Percentiles rank a stretch among this genome's conserved stretches.
Conservation (phyloP, 1,284 basidiomycete species). For the Trichosporon sp. region DNA sequence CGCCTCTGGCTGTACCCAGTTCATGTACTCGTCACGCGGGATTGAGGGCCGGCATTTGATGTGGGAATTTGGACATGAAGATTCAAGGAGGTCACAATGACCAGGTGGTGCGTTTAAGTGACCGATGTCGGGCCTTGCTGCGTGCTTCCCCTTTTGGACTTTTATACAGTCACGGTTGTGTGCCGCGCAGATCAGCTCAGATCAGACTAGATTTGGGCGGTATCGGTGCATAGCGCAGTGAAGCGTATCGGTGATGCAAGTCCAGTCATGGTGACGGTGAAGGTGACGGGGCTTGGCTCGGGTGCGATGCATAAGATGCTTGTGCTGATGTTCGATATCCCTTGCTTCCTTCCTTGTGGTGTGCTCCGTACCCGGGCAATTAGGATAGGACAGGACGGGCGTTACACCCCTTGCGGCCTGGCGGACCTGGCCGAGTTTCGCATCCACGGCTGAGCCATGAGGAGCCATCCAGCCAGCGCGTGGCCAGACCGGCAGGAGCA, state of each 20-base stretch:
- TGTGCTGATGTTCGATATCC: not conserved
- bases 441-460: not conserved
- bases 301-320: not conserved
- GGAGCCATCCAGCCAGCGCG: not conserved
- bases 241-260: not conserved
- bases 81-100: not conserved
- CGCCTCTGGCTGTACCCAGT: not conserved
- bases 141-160: not conserved
- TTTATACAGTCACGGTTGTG: not conserved
- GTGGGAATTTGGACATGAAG: not conserved
- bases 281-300: not conserved
- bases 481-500: not conserved
- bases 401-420: not conserved
- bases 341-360: no score
- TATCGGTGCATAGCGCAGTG: not conserved
- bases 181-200: not conserved
- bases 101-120: not conserved
- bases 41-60: not conserved
- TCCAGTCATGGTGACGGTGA: not conserved
- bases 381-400: not conserved
- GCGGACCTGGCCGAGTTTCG: not conserved
- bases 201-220: no score
- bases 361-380: not conserved
- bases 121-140: not conserved
- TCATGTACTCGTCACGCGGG: slow-evolving; percentile 2